phyloP scores from a whole-genome alignment of 1,284 basidiomycete species.

The Moesziomyces parantarcticus region DNA sequence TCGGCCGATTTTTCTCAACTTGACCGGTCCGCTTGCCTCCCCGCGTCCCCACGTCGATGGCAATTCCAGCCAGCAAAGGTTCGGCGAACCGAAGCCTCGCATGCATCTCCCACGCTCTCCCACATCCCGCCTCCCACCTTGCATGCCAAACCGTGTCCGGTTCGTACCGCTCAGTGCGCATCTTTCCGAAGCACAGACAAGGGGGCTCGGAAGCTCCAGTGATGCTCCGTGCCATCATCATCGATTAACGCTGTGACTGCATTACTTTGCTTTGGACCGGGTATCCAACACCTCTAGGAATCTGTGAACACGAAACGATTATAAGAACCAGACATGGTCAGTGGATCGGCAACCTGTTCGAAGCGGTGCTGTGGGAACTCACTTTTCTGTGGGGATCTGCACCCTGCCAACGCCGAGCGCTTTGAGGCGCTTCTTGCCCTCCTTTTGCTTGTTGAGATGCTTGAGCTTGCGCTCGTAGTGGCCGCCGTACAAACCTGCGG shows the following conservation, averaged over 20 bases:
- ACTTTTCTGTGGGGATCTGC: conserved; percentile 58
- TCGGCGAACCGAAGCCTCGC: background rate
- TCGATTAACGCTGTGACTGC: no score
- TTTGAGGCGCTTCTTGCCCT: conserved; percentile 64
- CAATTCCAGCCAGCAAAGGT: no score
- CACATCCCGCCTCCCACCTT: background rate
- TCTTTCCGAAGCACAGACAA: no score
- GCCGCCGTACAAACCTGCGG: conserved; percentile 92
- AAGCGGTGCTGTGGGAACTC: conserved; percentile 10
- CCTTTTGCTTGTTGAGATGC: conserved; percentile 64
- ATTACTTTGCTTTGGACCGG: conserved; percentile 35
- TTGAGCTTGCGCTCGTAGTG: conserved; percentile 64
- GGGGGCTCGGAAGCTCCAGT: no score
- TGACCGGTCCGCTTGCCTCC: background rate
- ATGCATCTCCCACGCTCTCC: background rate
- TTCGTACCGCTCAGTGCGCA: background rate
- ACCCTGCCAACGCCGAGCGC: conserved; percentile 62
- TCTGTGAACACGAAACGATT: conserved; percentile 6
- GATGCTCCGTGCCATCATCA: no score
- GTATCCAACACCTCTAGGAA: conserved; percentile 43
- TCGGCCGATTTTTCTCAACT: background rate
- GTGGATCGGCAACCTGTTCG: background rate
- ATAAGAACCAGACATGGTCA: background rate
- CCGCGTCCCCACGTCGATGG: background rate
- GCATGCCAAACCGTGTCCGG: background rate